These are phyloP conservation scores for Fusarium newnesense DNA, from an alignment of 2,329 filamentous ascomycete genomes.

Conservation along the genomic window DNA sequence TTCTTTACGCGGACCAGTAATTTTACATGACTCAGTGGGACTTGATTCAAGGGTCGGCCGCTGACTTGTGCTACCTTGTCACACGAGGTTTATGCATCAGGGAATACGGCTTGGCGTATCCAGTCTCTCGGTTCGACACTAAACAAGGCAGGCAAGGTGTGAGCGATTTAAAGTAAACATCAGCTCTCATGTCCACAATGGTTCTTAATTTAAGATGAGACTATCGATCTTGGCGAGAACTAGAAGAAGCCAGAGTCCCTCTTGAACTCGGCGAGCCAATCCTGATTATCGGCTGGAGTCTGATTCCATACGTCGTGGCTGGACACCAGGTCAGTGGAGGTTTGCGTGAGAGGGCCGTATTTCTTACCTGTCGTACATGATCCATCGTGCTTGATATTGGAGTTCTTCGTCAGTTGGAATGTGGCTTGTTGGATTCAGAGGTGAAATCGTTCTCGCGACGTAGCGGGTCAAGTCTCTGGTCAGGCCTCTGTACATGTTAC, in stretches of 20 bases:
- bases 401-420: slow-evolving; percentile 51
- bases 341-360: fast-evolving
- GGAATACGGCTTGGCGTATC: not conserved
- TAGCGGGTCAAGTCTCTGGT: slow-evolving; percentile 38
- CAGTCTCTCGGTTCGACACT: not conserved
- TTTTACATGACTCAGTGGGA: not conserved
- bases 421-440: slow-evolving; percentile 43
- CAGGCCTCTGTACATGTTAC: slow-evolving; percentile 20
- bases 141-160: not conserved
- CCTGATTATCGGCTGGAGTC: slow-evolving; percentile 11
- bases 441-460: slow-evolving; percentile 44
- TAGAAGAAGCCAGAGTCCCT: slow-evolving; percentile 2
- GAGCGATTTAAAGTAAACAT: not conserved
- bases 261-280: slow-evolving; percentile 17
- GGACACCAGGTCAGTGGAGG: not conserved
- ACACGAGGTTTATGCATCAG: not conserved
- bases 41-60: not conserved
- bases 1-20: too few species aligned
- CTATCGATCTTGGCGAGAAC: not conserved
- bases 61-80: not conserved
- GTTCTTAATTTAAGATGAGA: not conserved
- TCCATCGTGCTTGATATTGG: slow-evolving; percentile 47
- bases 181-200: not conserved
- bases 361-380: slow-evolving; percentile 45
- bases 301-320: slow-evolving; percentile 22